Evolutionary conservation across 1,139 yeast genomes (phyloP), one percentile per base, ranked within the genome.

Genomic region (Meyerozyma carpophila): DNA sequence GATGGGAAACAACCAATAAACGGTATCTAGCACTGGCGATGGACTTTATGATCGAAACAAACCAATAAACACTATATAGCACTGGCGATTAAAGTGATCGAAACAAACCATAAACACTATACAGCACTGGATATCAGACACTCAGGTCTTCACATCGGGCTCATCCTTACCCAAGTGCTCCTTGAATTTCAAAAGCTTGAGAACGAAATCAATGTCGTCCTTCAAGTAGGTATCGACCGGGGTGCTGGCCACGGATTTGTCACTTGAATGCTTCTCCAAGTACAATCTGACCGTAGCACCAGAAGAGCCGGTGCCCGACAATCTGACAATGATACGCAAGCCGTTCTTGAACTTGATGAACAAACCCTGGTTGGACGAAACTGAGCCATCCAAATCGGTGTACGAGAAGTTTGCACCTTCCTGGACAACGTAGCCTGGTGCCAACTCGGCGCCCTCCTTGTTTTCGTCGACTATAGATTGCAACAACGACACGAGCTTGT

Each of bases 251-350:
- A 73, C 73, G 13, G 77, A 51, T 46, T 68, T 62, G 57, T 89
- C 95, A 43, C 65, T 57, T 37, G 85, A 81, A 68, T 87, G 91
- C 66, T 84, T 84, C 66, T 93, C 98, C 62, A 91, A 73, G 66
- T 93, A 93, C 53, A 93, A 73, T 66, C 99, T 82, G 49, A 94
- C 91, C 3, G 99, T 93, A 16, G 98, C 98, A 40, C 98, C 99
- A 2, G 96, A 83, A 1, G 98, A 90, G 6, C 99, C 99, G 10
- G 99, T 93, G 45, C 99, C 99, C 0, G 97, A 89, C 52, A 93
- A 76, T 66, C 99, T 84, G 41, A 89, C 88, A 37, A 94, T 88
- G 46, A 91, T 80, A 63, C 98, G 80, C 48, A 89, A 78, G 3
- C 98, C 98, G 56, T 82, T 84, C 40, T 76, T 76, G 52, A 91